Evolutionary conservation across 306 rosid species (phyloP).

Genomic region (Oxytropis ochrocephala): DNA sequence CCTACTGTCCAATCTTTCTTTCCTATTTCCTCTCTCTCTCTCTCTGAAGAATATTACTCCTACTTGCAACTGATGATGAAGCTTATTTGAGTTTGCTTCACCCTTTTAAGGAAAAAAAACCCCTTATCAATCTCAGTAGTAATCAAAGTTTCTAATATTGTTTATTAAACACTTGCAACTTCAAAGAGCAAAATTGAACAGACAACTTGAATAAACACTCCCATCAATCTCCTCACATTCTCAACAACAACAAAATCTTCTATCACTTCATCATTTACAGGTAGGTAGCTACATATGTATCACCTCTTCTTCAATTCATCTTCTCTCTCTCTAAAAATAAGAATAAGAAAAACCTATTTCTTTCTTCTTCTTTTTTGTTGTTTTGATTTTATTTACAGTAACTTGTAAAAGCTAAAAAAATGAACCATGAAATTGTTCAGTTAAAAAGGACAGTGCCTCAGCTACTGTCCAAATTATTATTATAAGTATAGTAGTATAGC

Average conservation of each 20-base stretch:
- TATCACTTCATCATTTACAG: constrained; percentile 49
- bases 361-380: not conserved
- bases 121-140: constrained; percentile 31
- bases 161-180: constrained; percentile 30
- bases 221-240: constrained; percentile 66
- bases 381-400: constrained; percentile 40
- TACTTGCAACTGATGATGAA: constrained; percentile 9
- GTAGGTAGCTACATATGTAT: not conserved
- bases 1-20: constrained; percentile 33
- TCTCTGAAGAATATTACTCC: constrained; percentile 26
- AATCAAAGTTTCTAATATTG: constrained; percentile 37
- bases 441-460: constrained; percentile 16
- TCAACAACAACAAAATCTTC: constrained; percentile 24
- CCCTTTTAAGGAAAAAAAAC: constrained; percentile 47
- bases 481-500: constrained; percentile 32
- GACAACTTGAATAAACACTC: constrained; percentile 39
- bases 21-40: constrained; percentile 28
- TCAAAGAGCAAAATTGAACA: constrained; percentile 25
- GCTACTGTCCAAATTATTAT: constrained; percentile 15
- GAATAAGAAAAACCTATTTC: not conserved
- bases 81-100: constrained; percentile 34
- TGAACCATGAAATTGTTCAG: not conserved
- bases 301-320: not conserved
- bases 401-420: constrained; percentile 12
- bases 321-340: not conserved